Evolutionary conservation across 768 basidiomycete genomes (phyloP), one percentile per base, ranked within the genome.

Genomic region (Dictyophora rubrovolvata): DNA sequence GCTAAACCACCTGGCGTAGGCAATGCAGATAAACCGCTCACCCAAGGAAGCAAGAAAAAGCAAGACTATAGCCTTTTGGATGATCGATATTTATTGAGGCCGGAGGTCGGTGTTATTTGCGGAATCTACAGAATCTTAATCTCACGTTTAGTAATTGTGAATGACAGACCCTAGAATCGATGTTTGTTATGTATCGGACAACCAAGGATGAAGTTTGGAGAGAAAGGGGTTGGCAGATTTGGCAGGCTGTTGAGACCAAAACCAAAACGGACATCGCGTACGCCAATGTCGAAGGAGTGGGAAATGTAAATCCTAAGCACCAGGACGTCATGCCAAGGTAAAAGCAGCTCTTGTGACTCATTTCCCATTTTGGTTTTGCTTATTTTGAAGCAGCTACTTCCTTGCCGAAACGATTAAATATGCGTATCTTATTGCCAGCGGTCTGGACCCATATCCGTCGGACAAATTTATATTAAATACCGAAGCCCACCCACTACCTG

Each of bases 281-380:
- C 64, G 79, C 86, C 1, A 81, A 72, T 60, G 68, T 89, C 48
- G 63, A 64, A 54, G 69, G 73, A 14, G 85, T 86, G 12, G 75
- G 81, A 23, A 55, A 64, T 18, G 63, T 68, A 21, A 55, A 53
- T n/a, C 72, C 75, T 0, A 55, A 63, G 12, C 70, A 74, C 65
- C 66, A 66, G 33, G 79, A 89, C 63, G 73, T 74, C 20, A 88
- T 89, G 85, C 87, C 88, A n/a, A 89, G 87, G 86, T 86, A 46
- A 59, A 79, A 67, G 21, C 11, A n/a, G 36, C 61, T 23, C 28
- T 16, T 54, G 20, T 9, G 6, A 16, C 52, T 37, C 16, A 36
- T n/a, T 55, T 51, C 6, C 10, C 33, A 16, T 35, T 17, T 22
- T 1, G 18, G 10, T 23, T 52, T 21, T 59, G 18, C 36, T 54